Conservation (phyloP, 2,329 filamentous ascomycete genomes). For the Fusarium caatingaense region DNA sequence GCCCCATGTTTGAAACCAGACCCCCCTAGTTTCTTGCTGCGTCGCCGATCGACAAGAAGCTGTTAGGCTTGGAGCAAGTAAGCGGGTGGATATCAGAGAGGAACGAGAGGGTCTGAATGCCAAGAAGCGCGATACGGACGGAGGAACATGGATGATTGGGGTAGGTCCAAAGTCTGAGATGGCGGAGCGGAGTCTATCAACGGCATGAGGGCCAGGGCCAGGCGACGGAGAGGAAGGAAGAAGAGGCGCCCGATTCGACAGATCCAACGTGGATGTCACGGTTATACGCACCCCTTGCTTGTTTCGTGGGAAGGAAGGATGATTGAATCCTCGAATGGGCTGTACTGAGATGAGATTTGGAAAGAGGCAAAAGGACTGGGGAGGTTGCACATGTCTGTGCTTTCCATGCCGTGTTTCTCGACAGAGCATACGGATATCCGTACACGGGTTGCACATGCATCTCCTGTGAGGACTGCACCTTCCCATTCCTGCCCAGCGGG, state of each 20-base stretch:
- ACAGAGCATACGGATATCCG: neutral
- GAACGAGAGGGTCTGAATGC: conserved; percentile 29
- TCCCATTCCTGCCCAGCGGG: conserved; percentile 4
- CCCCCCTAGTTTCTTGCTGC: conserved; percentile 21
- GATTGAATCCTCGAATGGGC: conserved; percentile 9
- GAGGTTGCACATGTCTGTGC: conserved; percentile 4
- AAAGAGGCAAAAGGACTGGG: conserved; percentile 16
- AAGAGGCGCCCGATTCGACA: conserved; percentile 32
- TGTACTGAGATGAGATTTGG: conserved; percentile 20
- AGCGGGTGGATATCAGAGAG: conserved; percentile 22
- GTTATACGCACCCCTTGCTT: conserved; percentile 38
- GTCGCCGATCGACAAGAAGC: conserved; percentile 32
- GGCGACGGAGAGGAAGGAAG: conserved; percentile 12
- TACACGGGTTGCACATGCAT: neutral
- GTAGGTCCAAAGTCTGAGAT: conserved; percentile 35
- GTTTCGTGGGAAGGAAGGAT: conserved; percentile 25
- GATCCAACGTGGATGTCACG: conserved; percentile 17
- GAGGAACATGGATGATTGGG: conserved; percentile 41
- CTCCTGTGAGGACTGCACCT: neutral
- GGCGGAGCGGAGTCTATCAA: conserved; percentile 27
- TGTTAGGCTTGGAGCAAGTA: conserved; percentile 4
- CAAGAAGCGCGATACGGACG: conserved; percentile 41
- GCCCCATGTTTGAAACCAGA: conserved; percentile 11
- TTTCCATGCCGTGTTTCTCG: conserved; percentile 7
- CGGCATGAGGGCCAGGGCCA: conserved; percentile 21